These are phyloP conservation scores for Hygrophila difformis DNA, from an alignment of 257 asterid genomes.

Conservation along the genomic window DNA sequence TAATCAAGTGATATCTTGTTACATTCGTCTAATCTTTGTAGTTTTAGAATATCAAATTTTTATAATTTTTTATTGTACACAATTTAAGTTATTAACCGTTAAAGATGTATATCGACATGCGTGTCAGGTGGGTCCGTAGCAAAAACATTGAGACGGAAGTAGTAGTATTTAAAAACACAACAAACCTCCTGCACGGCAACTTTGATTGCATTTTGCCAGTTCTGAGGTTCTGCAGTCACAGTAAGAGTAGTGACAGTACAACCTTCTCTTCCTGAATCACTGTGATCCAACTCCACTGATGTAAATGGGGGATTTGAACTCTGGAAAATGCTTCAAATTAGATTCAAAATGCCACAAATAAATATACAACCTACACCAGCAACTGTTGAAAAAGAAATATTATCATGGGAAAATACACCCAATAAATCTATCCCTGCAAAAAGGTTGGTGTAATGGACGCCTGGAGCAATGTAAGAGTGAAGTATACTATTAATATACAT, in stretches of 20 bases:
- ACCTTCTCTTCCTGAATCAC: conserved; percentile 99
- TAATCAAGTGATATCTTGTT: too few species aligned
- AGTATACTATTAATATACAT: too few species aligned
- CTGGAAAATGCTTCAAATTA: conserved; percentile 44
- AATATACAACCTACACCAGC: conserved; percentile 11
- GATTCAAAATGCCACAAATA: conserved; percentile 12
- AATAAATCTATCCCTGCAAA: too few species aligned
- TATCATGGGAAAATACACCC: too few species aligned
- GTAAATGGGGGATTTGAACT: conserved; percentile 99
- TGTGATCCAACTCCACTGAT: conserved; percentile 95
- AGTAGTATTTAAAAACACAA: conserved; percentile 16
- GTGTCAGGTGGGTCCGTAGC: conserved; percentile 5
- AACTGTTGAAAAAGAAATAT: neutral
- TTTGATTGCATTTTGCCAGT: conserved; percentile 89
- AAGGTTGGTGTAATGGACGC: too few species aligned
- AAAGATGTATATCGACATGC: neutral
- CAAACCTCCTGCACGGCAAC: conserved; percentile 99
- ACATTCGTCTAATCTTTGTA: too few species aligned
- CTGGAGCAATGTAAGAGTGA: too few species aligned
- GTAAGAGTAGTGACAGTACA: conserved; percentile 98
- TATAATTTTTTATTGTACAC: too few species aligned
- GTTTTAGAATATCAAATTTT: too few species aligned
- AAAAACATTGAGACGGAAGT: conserved; percentile 6
- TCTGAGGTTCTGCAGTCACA: conserved; percentile 89
- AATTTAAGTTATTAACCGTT: too few species aligned